phyloP scores from a whole-genome alignment of 1,284 basidiomycete species.

The Irpex sp. region DNA sequence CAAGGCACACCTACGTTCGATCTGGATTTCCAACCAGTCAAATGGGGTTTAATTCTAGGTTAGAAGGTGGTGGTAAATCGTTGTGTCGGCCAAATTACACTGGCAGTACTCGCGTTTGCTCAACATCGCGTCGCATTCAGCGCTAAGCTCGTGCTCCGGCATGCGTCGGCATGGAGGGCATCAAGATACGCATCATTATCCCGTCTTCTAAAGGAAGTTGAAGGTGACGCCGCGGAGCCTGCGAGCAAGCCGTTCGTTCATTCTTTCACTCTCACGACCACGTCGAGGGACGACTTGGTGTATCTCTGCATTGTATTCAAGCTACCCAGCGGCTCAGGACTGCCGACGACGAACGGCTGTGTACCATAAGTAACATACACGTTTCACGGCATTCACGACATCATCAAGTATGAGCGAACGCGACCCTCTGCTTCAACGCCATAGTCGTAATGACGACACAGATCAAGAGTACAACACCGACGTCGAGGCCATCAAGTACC shows the following conservation, averaged over 20 bases:
- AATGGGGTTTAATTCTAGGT: neutral
- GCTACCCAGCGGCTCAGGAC: neutral
- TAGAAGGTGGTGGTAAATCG: neutral
- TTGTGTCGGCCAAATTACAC: neutral
- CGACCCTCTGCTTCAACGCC: slow-evolving; percentile 34
- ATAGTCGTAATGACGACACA: neutral
- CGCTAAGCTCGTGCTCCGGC: neutral
- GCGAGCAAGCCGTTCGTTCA: neutral
- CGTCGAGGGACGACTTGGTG: neutral
- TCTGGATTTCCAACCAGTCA: neutral
- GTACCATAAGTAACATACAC: neutral
- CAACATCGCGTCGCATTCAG: neutral
- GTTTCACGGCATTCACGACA: neutral
- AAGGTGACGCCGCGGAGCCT: neutral
- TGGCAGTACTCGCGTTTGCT: neutral
- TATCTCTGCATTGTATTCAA: neutral
- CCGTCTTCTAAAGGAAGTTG: neutral
- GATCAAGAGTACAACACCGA: neutral
- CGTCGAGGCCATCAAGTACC: neutral
- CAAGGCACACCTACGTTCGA: neutral
- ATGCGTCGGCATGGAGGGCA: neutral
- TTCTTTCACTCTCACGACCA: neutral
- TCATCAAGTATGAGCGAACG: slow-evolving; percentile 24
- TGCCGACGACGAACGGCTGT: neutral
- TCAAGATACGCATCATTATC: neutral